Base-by-base conservation (phyloP, 2,329 filamentous ascomycete genomes). In the Pseudogymnoascus sp. region DNA sequence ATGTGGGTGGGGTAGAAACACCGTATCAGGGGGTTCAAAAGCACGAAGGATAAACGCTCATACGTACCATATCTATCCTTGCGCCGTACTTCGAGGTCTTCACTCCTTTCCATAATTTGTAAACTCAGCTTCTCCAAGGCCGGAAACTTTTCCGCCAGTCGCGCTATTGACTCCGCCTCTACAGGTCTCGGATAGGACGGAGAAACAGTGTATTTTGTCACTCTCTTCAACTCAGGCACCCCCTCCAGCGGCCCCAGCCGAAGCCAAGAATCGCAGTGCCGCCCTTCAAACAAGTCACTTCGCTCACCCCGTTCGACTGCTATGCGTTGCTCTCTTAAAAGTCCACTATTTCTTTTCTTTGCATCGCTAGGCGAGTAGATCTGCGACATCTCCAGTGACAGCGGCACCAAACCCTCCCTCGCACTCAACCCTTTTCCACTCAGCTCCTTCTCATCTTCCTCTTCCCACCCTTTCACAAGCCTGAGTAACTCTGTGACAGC, bases 251-350 rank as follows among this genome's bases (percentile, higher is more conserved):
- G 17, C 10, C 50, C 50, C 9, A 57, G 50, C 3, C 38, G 63
- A 57, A 65, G n/a, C 36, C 64, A 23, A 28, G 66, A 67, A 65
- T 66, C 40, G 38, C 65, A 36, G 28, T 66, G 62, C 17, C 66
- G 63, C 19, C 63, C 38, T 5, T 65, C 61, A 31, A 38, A 66
- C 17, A 67, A 35, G 59, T 67, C 65, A 28, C 50, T 11, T 19
- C 65, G 63, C 19, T 64, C 61, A 23, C 65, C 64, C 8, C 33
- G 23, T 36, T 62, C 60, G 10, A 19, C 44, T 40, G 44, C 10
- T 38, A 21, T n/a, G 2, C 21, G 35, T 36, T 63, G 23, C 13
- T 42, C 33, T n/a, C 62, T 21, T n/a, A 59, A 61, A 47, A 53
- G 53, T 3, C 23, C 60, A n/a, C 17, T 19, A 35, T 31, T 50